A percentile compares a stretch with the other conserved stretches of the same genome.
phyloP scores from a whole-genome alignment of 2,329 filamentous ascomycete species.

The Beauveria pseudobassiana region DNA sequence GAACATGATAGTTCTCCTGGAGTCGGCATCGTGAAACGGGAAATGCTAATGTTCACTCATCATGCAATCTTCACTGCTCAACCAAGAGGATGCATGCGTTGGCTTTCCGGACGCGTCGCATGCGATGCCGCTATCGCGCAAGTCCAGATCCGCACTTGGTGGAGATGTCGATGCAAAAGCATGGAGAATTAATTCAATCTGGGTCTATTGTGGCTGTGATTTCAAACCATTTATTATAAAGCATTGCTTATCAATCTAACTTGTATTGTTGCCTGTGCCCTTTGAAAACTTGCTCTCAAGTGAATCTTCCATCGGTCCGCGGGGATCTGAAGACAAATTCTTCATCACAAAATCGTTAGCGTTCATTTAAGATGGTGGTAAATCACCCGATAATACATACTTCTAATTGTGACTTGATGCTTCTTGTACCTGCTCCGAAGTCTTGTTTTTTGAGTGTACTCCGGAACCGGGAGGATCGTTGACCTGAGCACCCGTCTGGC shows the following conservation, averaged over 20 bases:
- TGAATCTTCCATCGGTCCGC: constrained; percentile 1
- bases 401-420: background rate
- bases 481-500: constrained; percentile 3
- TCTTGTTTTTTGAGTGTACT: background rate
- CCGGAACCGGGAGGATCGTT: background rate
- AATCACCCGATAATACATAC: background rate
- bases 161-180: no score
- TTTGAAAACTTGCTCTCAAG: constrained; percentile 6
- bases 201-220: background rate
- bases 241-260: background rate
- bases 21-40: no score
- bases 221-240: background rate
- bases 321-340: constrained; percentile 1
- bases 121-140: no score
- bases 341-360: background rate
- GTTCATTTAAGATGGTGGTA: background rate
- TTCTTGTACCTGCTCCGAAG: background rate
- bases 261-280: background rate
- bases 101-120: no score
- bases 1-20: background rate
- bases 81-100: no score
- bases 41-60: no score
- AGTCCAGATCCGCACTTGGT: no score
- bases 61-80: no score
- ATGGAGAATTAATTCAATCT: no score